Evolutionary conservation across 163 green algal genomes (phyloP).

Genomic region (Coccomyxa subellipsoidea): DNA sequence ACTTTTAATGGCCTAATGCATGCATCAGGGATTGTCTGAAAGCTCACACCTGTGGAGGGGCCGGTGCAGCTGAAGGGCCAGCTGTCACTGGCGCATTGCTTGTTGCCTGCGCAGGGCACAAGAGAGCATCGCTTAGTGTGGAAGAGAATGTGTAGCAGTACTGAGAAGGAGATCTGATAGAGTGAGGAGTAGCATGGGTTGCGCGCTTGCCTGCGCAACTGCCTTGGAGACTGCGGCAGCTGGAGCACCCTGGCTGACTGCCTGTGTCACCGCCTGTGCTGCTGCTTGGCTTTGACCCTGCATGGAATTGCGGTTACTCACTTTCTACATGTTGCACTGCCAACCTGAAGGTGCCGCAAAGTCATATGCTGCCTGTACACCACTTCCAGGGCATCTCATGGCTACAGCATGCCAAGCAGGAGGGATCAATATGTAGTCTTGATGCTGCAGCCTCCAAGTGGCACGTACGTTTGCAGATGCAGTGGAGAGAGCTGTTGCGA

Average conservation of each 20-base stretch:
- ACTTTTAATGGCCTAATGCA: too few species aligned
- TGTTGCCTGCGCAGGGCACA: neutral
- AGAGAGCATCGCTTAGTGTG: neutral
- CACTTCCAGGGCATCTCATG: neutral
- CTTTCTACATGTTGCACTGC: too few species aligned
- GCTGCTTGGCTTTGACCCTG: neutral
- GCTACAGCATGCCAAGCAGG: too few species aligned
- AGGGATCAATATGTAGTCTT: neutral
- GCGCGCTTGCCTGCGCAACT: neutral
- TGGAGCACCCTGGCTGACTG: neutral
- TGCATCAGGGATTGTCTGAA: too few species aligned
- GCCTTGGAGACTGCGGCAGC: neutral
- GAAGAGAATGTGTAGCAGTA: neutral
- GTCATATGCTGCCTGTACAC: neutral
- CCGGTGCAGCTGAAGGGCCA: neutral
- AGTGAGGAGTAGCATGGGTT: too few species aligned
- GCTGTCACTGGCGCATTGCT: neutral
- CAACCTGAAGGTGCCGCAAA: neutral
- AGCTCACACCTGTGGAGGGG: neutral
- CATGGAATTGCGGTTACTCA: too few species aligned
- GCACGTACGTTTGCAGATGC: neutral
- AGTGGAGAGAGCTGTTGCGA: neutral
- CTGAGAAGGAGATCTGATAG: too few species aligned
- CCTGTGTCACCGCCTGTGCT: neutral
- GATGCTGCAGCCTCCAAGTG: neutral